Evolutionary conservation across 169 alveolate genomes (phyloP), one percentile per base, ranked within the genome.

Genomic region (Babesia ovata): DNA sequence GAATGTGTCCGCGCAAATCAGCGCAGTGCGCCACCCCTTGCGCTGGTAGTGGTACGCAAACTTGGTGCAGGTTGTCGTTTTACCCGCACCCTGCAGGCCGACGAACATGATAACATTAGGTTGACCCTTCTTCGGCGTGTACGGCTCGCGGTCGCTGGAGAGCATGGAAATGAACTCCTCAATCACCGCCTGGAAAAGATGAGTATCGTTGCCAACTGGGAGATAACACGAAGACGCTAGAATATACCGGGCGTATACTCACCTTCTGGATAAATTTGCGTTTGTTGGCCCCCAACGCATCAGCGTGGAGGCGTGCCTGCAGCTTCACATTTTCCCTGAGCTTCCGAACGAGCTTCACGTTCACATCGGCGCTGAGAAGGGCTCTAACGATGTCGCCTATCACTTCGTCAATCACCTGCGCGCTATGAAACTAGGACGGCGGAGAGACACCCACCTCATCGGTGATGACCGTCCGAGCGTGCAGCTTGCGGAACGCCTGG

Each of bases 1-100:
- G 91, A 98, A 98, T 19, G 99, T 98, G 89, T 98, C 99, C 2
- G 99, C 99, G 82, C 99, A 98, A 8, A 98, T 99, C 73, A 98
- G 86, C 16, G 99, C 99, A 1, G 98, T 97, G 75, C 96, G 94
- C 98, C 99, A 98, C 29, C 99, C 98, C 90, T 96, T 96, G 59
- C 96, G 88, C 84, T 95, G 96, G 89, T 96, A 96, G 85, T 93
- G 94, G 89, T 97, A 95, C 21, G 99, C 99, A 82, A 91, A 98
- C 91, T 98, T 98, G 21, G 99, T 97, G 85, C 99, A 96, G 7
- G 99, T 97, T 14, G 99, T 98, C n/a, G 99, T 98, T 75, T 98
- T 98, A 58, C 99, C 99, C 50, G 99, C 92, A 36, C 99, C 99
- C 92, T 98, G 99, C 60, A 98, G 88, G 11, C 99, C 99, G 39